A percentile compares a stretch with the other conserved stretches of the same genome.
phyloP scores from a whole-genome alignment of 1,139 yeast species.

The Candida frijolesensis region DNA sequence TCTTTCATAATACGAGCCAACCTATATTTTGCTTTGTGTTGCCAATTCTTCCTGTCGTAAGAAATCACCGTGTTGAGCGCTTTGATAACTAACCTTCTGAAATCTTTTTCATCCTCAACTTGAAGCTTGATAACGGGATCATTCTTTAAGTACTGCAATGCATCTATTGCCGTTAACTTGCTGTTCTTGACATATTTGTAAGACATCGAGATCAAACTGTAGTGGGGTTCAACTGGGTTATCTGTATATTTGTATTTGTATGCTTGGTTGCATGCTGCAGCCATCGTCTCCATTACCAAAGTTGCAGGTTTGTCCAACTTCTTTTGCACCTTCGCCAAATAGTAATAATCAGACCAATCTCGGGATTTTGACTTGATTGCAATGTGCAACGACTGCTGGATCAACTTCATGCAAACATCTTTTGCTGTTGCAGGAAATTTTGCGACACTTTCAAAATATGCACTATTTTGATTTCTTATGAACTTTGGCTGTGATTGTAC shows the following conservation, averaged over 20 bases:
- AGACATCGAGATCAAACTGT: slow-evolving; percentile 57
- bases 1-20: slow-evolving; percentile 65
- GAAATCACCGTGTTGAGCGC: slow-evolving; percentile 42
- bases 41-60: slow-evolving; percentile 87
- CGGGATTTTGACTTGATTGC: slow-evolving; percentile 45
- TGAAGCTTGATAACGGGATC: slow-evolving; percentile 31
- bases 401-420: slow-evolving; percentile 32
- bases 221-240: slow-evolving; percentile 72
- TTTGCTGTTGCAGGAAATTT: slow-evolving; percentile 27
- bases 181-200: slow-evolving; percentile 56
- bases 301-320: slow-evolving; percentile 40
- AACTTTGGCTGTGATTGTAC: slow-evolving; percentile 40
- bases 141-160: slow-evolving; percentile 35
- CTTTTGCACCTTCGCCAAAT: slow-evolving; percentile 60
- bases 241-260: slow-evolving; percentile 40
- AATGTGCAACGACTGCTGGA: slow-evolving; percentile 43
- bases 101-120: slow-evolving; percentile 18
- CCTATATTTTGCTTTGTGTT: slow-evolving; percentile 79
- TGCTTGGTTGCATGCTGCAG: slow-evolving; percentile 21
- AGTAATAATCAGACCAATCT: slow-evolving; percentile 67
- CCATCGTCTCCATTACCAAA: slow-evolving; percentile 39
- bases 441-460: slow-evolving; percentile 25
- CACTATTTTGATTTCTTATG: slow-evolving; percentile 27
- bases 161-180: slow-evolving; percentile 35
- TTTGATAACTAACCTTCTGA: slow-evolving; percentile 26